Conservation (phyloP, 768 basidiomycete genomes). For the Russula ochroleuca region DNA sequence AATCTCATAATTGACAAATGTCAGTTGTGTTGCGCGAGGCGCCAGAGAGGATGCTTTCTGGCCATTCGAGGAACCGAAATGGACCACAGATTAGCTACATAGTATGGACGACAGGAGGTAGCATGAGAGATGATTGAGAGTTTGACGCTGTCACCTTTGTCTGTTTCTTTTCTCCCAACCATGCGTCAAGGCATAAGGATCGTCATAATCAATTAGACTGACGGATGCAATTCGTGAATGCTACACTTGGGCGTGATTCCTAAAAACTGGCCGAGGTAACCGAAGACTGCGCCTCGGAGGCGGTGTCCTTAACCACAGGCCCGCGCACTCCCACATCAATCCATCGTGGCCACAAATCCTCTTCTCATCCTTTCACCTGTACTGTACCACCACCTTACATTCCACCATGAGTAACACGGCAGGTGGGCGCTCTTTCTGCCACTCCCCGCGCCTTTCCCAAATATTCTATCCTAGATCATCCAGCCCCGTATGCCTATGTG, state of each 20-base stretch:
- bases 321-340: too few relatives aligned
- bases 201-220: too few relatives aligned
- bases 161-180: not conserved
- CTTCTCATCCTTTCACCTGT: not conserved
- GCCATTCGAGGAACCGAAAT: not conserved
- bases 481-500: conserved; percentile 58
- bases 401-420: conserved; percentile 3
- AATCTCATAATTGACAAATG: not conserved
- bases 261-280: too few relatives aligned
- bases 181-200: too few relatives aligned
- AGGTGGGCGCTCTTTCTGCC: not conserved
- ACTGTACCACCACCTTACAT: not conserved
- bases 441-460: not conserved
- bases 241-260: too few relatives aligned
- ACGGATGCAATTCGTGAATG: too few relatives aligned
- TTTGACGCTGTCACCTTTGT: not conserved
- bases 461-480: conserved; percentile 25
- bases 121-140: too few relatives aligned
- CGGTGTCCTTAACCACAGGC: too few relatives aligned
- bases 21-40: not conserved
- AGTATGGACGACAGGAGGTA: too few relatives aligned
- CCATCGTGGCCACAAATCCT: not conserved
- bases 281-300: too few relatives aligned
- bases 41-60: not conserved
- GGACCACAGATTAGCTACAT: not conserved